phyloP scores from a whole-genome alignment of 768 basidiomycete species.

The Rossbeevera mucosa region DNA sequence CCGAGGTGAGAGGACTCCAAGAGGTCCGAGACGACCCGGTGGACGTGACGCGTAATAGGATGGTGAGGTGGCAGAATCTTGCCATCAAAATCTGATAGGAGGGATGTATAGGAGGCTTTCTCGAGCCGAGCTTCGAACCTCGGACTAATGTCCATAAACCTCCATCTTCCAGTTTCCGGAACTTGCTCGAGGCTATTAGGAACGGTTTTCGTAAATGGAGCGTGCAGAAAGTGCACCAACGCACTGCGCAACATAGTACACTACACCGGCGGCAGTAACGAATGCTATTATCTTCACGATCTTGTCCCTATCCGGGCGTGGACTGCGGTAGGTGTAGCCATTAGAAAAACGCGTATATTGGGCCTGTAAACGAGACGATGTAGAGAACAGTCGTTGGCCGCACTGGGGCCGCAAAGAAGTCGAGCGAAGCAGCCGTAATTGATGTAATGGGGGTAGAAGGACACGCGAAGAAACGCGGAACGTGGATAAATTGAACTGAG shows the following conservation, averaged over 20 bases:
- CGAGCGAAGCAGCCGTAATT: neutral
- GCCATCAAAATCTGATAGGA: constrained; percentile 48
- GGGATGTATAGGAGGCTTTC: constrained; percentile 36
- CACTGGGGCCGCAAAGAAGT: neutral
- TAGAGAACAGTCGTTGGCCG: constrained; percentile 17
- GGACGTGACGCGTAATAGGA: constrained; percentile 62
- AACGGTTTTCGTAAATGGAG: neutral
- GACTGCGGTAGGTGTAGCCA: constrained; percentile 1
- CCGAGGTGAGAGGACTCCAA: constrained; percentile 73
- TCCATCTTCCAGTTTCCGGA: constrained; percentile 79
- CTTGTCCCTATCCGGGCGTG: constrained; percentile 8
- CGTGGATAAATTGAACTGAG: neutral
- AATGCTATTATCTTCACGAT: constrained; percentile 15
- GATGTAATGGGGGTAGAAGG: neutral
- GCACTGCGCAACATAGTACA: constrained; percentile 30
- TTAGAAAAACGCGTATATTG: constrained; percentile 30
- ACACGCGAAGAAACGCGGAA: neutral
- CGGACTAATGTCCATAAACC: constrained; percentile 78
- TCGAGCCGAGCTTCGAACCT: constrained; percentile 54
- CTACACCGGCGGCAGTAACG: constrained; percentile 16
- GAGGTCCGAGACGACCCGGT: constrained; percentile 61
- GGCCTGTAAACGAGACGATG: constrained; percentile 14
- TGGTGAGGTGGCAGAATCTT: constrained; percentile 64
- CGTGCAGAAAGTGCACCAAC: constrained; percentile 1
- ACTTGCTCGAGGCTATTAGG: constrained; percentile 69